A percentile compares a stretch with the other conserved stretches of the same genome.
Evolutionary conservation across 1,139 yeast genomes (phyloP).

Genomic region (Torulaspora globosa): DNA sequence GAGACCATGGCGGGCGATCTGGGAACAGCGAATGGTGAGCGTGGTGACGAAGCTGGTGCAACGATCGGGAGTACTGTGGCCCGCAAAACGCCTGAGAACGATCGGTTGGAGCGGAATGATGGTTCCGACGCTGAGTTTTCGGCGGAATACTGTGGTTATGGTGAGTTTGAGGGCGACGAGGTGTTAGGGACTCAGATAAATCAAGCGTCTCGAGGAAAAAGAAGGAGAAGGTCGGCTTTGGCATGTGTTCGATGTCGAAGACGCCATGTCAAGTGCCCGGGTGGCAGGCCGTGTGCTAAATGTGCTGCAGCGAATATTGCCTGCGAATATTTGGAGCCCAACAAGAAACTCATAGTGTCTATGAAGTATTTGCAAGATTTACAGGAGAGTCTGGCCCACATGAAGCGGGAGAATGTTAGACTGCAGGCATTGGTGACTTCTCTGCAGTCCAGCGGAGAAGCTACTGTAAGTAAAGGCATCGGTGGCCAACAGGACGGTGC

Average conservation of each 20-base stretch:
- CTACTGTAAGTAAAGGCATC: not conserved
- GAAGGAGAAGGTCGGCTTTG: constrained; percentile 21
- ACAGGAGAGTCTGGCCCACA: constrained; percentile 55
- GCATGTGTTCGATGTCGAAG: constrained; percentile 67
- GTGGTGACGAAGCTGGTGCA: not conserved
- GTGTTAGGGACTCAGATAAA: not conserved
- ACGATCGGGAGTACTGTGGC: not conserved
- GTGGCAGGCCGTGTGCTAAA: constrained; percentile 70
- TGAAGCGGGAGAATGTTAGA: constrained; percentile 52
- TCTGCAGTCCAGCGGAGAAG: constrained; percentile 8
- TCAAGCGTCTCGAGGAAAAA: constrained; percentile 7
- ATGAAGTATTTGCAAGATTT: constrained; percentile 65
- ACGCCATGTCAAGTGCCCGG: constrained; percentile 77
- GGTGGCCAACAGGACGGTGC: not conserved
- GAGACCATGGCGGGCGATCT: not conserved
- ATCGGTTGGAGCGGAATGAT: not conserved
- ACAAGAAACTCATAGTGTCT: constrained; percentile 71
- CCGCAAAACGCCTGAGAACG: not conserved
- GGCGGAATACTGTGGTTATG: constrained; percentile 1
- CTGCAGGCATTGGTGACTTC: constrained; percentile 44
- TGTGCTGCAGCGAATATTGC: constrained; percentile 55
- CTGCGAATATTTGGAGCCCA: constrained; percentile 77
- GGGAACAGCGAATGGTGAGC: not conserved
- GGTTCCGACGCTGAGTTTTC: not conserved
- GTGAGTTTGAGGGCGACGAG: constrained; percentile 6